A percentile compares a stretch with the other conserved stretches of the same genome.
phyloP scores from a whole-genome alignment of 2,329 filamentous ascomycete species.

The Calonectria crousiana region DNA sequence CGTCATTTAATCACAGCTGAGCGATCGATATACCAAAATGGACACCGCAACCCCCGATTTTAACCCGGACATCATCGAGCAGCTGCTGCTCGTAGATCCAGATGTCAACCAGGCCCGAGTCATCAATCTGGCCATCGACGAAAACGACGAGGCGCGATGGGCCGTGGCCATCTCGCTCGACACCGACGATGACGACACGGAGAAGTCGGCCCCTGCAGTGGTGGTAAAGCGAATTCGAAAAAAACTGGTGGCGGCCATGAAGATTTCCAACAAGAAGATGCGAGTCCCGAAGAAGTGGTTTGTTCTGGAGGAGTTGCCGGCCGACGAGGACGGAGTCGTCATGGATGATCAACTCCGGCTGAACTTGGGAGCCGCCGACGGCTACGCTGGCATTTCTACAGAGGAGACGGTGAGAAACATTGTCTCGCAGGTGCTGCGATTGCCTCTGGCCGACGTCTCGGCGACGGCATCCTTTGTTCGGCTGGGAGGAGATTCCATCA shows the following conservation, averaged over 20 bases:
- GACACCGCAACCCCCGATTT: constrained; percentile 5
- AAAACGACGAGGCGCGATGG: constrained; percentile 13
- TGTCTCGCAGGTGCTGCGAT: constrained; percentile 18
- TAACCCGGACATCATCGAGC: constrained; percentile 16
- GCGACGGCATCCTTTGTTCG: constrained; percentile 19
- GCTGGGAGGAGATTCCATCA: constrained; percentile 60
- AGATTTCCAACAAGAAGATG: constrained; percentile 19
- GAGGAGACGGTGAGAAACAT: constrained; percentile 23
- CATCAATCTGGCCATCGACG: constrained; percentile 4
- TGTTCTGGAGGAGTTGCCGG: constrained; percentile 15
- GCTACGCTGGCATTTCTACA: constrained; percentile 14
- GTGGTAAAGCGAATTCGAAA: constrained; percentile 19
- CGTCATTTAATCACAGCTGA: constrained; percentile 13
- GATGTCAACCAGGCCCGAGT: constrained; percentile 17
- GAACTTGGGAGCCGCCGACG: constrained; percentile 12
- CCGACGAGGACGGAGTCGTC: constrained; percentile 4
- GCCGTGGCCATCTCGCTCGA: constrained; percentile 15
- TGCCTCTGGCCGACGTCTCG: constrained; percentile 16
- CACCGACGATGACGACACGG: not conserved
- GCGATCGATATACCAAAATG: constrained; percentile 7
- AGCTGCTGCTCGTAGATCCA: constrained; percentile 19
- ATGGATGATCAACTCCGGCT: constrained; percentile 14
- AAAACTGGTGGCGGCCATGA: constrained; percentile 15
- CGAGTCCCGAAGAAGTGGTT: constrained; percentile 22
- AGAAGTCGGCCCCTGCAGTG: not conserved